phyloP scores from a whole-genome alignment of 352 stramenopile species.

The Pilasporangium apinafurcum region DNA sequence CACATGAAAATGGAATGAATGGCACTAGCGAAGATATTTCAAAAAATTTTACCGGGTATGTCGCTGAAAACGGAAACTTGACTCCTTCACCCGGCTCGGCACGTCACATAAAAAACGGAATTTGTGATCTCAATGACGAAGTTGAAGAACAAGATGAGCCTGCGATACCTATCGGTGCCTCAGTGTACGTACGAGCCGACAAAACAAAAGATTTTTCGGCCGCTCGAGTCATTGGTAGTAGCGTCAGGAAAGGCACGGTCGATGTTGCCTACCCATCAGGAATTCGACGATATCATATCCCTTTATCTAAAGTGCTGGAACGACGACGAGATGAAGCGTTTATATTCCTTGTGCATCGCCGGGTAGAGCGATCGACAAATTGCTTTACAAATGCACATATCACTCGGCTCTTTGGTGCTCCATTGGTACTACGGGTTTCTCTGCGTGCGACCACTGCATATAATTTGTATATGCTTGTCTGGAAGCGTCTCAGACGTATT shows the following conservation, averaged over 20 bases:
- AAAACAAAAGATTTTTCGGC: constrained; percentile 53
- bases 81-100: too few species aligned
- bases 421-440: constrained; percentile 68
- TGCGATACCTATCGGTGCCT: constrained; percentile 32
- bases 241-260: constrained; percentile 37
- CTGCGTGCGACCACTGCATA: constrained; percentile 54
- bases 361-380: constrained; percentile 74
- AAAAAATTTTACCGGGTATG: too few species aligned
- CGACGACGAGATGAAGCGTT: constrained; percentile 46
- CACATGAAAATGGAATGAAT: not conserved
- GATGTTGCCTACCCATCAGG: constrained; percentile 66
- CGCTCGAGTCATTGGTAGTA: constrained; percentile 67
- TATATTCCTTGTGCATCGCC: constrained; percentile 78
- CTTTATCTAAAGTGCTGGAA: constrained; percentile 46
- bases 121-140: too few species aligned
- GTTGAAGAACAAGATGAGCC: constrained; percentile 7
- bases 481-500: constrained; percentile 70
- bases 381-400: constrained; percentile 79
- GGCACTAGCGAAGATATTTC: not conserved
- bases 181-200: constrained; percentile 57
- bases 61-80: too few species aligned
- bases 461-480: constrained; percentile 74
- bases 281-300: constrained; percentile 51
- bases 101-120: too few species aligned
- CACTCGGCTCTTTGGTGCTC: constrained; percentile 72